Evolutionary conservation across 805 yeast genomes (phyloP).

Genomic region (Myxozyma neotropica): DNA sequence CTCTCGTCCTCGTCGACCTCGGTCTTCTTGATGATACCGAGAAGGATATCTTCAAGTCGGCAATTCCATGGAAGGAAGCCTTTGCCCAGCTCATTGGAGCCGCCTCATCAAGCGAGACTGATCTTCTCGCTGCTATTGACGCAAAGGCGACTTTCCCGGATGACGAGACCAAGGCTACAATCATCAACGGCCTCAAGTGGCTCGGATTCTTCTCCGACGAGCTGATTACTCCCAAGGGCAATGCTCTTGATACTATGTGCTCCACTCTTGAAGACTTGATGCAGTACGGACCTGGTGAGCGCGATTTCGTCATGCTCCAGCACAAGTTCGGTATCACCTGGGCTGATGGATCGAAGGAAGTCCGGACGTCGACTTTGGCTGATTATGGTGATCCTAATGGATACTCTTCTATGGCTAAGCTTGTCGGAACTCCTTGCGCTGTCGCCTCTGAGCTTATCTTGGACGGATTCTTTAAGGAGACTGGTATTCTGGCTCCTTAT

Average conservation of each 20-base stretch:
- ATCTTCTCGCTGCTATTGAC: slow-evolving; percentile 73
- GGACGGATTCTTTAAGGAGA: slow-evolving; percentile 68
- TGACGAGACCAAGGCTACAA: slow-evolving; percentile 80
- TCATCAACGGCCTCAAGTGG: slow-evolving; percentile 89
- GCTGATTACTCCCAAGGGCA: slow-evolving; percentile 82
- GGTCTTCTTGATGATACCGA: slow-evolving; percentile 86
- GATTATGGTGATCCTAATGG: slow-evolving; percentile 90
- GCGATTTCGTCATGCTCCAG: slow-evolving; percentile 92
- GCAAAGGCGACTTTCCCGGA: slow-evolving; percentile 78
- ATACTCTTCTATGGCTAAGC: slow-evolving; percentile 97
- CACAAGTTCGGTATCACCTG: slow-evolving; percentile 97
- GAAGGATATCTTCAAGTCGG: slow-evolving; percentile 56
- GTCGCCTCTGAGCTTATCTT: slow-evolving; percentile 88
- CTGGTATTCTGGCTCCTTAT: slow-evolving; percentile 93
- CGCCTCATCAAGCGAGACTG: slow-evolving; percentile 66
- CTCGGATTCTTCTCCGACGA: slow-evolving; percentile 84
- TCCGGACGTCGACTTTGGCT: slow-evolving; percentile 92
- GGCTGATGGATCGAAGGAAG: slow-evolving; percentile 89
- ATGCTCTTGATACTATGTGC: slow-evolving; percentile 93
- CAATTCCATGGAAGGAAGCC: slow-evolving; percentile 87
- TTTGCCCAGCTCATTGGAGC: slow-evolving; percentile 75
- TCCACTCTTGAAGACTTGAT: slow-evolving; percentile 92
- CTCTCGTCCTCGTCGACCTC: slow-evolving; percentile 90
- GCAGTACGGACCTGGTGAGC: slow-evolving; percentile 95
- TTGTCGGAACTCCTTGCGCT: slow-evolving; percentile 98